A percentile compares a stretch with the other conserved stretches of the same genome.
Conservation (phyloP, 805 yeast genomes). For the Pichia insulana region DNA sequence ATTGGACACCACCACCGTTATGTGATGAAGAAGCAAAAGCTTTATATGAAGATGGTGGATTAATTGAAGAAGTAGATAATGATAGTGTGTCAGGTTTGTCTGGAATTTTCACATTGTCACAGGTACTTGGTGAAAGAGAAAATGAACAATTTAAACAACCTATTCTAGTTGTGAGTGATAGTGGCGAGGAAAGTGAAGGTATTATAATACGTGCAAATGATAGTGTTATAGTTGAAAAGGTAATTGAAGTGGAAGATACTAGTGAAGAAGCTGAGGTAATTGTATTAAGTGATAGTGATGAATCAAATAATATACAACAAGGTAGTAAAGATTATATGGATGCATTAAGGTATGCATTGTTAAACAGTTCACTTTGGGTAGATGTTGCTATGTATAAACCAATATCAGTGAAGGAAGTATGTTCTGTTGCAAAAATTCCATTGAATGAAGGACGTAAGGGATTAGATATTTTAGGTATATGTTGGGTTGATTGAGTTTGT, state of each 20-base stretch:
- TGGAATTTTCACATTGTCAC: constrained; percentile 5
- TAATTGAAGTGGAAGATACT: constrained; percentile 5
- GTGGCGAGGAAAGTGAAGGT: constrained; percentile 3
- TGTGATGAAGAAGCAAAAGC: neutral
- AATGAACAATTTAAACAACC: neutral
- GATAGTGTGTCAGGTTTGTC: neutral
- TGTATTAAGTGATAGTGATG: neutral
- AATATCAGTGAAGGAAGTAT: neutral
- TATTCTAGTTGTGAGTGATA: constrained; percentile 3
- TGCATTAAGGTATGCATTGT: too few relatives aligned
- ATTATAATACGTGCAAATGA: neutral
- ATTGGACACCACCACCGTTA: neutral
- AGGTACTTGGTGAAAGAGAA: constrained; percentile 5
- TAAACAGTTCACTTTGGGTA: neutral
- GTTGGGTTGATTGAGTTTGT: constrained; percentile 16
- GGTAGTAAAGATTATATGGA: neutral
- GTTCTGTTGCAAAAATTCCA: neutral
- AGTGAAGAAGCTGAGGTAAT: constrained; percentile 1
- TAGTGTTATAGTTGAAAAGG: constrained; percentile 2
- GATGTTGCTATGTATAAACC: neutral
- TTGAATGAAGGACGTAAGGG: constrained; percentile 13
- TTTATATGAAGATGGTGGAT: constrained; percentile 3
- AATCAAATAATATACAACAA: too few relatives aligned
- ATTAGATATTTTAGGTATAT: constrained; percentile 24
- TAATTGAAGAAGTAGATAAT: neutral